Percentiles rank a stretch among this genome's conserved stretches.
phyloP scores from a whole-genome alignment of 1,139 yeast genomes.

The Taphrina deformans region DNA sequence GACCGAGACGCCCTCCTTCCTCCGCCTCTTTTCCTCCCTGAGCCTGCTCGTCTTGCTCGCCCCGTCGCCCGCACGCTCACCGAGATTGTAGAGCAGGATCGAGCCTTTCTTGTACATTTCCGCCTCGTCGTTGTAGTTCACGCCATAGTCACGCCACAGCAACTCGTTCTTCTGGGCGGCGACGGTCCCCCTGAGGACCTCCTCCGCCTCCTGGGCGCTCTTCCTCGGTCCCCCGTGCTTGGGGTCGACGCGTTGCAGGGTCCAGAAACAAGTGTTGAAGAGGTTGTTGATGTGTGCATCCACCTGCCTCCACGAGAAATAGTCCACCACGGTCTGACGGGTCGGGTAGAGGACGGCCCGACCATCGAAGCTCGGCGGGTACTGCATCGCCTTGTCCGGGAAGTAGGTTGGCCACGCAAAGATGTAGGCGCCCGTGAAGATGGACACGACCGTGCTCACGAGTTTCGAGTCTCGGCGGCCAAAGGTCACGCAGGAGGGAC shows the following conservation, averaged over 20 bases:
- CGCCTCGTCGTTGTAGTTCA: constrained; percentile 87
- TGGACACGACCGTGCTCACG: constrained; percentile 75
- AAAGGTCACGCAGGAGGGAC: background rate
- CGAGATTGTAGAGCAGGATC: constrained; percentile 45
- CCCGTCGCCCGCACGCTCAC: background rate
- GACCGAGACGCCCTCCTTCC: constrained; percentile 52
- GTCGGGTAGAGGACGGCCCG: constrained; percentile 86
- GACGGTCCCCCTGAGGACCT: constrained; percentile 63
- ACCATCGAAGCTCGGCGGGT: constrained; percentile 85
- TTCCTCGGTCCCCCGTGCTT: background rate
- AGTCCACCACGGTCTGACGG: constrained; percentile 62
- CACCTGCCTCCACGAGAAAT: constrained; percentile 92
- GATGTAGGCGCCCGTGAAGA: constrained; percentile 75
- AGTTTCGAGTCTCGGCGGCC: constrained; percentile 54
- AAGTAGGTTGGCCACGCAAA: constrained; percentile 64
- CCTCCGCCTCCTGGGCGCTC: constrained; percentile 61
- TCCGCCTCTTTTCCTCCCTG: constrained; percentile 53
- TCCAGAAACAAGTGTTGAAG: constrained; percentile 93
- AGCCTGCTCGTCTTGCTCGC: constrained; percentile 36
- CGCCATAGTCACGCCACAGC: constrained; percentile 69
- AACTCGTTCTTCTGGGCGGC: constrained; percentile 86
- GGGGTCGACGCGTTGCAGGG: constrained; percentile 57
- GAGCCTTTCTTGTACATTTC: constrained; percentile 89
- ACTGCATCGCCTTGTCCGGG: constrained; percentile 50
- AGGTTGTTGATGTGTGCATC: constrained; percentile 95